Conservation (phyloP, 2,329 filamentous ascomycete species). For the Talaromyces sp. region DNA sequence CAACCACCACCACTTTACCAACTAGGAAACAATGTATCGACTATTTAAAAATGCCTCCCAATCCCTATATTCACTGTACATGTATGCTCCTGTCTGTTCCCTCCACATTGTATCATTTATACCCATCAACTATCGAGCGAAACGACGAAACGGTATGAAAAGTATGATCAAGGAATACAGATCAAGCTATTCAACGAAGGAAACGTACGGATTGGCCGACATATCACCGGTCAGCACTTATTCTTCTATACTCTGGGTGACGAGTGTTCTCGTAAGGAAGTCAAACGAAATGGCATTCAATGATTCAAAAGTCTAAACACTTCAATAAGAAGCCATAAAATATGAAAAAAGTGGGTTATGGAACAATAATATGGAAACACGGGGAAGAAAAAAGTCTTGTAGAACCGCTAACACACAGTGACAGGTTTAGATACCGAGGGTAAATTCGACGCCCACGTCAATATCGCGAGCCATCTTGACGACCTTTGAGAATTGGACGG, state of each 20-base stretch:
- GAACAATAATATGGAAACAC: background rate
- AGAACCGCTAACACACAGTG: slow-evolving; percentile 4
- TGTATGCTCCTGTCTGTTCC: background rate
- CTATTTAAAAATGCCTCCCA: background rate
- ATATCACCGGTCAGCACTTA: background rate
- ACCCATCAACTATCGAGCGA: background rate
- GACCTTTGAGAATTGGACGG: slow-evolving; percentile 97
- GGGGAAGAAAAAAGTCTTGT: slow-evolving; percentile 1
- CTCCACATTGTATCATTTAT: background rate
- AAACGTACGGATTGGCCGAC: background rate
- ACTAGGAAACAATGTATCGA: background rate
- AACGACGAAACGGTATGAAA: background rate
- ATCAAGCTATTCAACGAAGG: background rate
- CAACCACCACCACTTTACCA: background rate
- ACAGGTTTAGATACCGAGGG: slow-evolving; percentile 76
- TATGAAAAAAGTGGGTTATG: background rate
- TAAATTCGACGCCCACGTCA: slow-evolving; percentile 94
- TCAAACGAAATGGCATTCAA: background rate
- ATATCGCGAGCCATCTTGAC: slow-evolving; percentile 98
- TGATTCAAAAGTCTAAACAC: background rate
- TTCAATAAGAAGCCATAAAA: background rate
- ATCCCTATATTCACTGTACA: too few species aligned
- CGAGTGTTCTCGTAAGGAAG: background rate
- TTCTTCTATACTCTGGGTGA: background rate
- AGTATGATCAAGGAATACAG: background rate